Evolutionary conservation across 2,329 filamentous ascomycete species (phyloP).

Genomic region (Fusarium aywerte): DNA sequence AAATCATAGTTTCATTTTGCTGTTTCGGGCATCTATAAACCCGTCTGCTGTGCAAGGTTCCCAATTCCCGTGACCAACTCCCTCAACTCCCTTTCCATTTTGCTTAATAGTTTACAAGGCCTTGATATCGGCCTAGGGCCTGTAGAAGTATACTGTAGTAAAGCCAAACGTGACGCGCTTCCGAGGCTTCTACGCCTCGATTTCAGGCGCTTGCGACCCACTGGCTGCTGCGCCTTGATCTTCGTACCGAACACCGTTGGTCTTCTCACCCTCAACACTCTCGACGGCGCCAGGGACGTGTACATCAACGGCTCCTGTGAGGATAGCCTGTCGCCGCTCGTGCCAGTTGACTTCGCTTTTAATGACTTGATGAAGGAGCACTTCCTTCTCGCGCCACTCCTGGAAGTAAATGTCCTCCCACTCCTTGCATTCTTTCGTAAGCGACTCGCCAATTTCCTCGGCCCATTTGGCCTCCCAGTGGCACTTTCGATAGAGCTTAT

Average conservation of each 20-base stretch:
- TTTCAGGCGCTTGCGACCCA: slow-evolving; percentile 14
- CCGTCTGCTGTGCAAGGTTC: slow-evolving; percentile 12
- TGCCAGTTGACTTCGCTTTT: slow-evolving; percentile 74
- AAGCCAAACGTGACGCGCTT: neutral
- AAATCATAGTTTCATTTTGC: slow-evolving; percentile 29
- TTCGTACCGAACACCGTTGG: slow-evolving; percentile 39
- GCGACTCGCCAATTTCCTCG: slow-evolving; percentile 70
- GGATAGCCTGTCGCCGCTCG: slow-evolving; percentile 65
- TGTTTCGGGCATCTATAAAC: slow-evolving; percentile 8
- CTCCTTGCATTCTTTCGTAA: slow-evolving; percentile 72
- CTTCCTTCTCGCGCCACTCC: slow-evolving; percentile 84
- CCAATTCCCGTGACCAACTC: slow-evolving; percentile 38
- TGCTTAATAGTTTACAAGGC: slow-evolving; percentile 1
- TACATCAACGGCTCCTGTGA: slow-evolving; percentile 60
- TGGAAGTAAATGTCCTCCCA: slow-evolving; percentile 74
- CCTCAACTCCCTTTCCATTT: slow-evolving; percentile 41
- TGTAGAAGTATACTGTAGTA: neutral
- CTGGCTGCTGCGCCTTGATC: slow-evolving; percentile 19
- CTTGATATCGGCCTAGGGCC: neutral
- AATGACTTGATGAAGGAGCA: slow-evolving; percentile 78
- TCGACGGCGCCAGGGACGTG: slow-evolving; percentile 53
- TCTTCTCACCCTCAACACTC: slow-evolving; percentile 37
- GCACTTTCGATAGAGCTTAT: slow-evolving; percentile 74
- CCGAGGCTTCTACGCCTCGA: neutral
- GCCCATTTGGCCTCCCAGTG: slow-evolving; percentile 79